Evolutionary conservation across 2,329 filamentous ascomycete species (phyloP), one percentile per base, ranked within the genome.

Genomic region (Epichloe bromicola): DNA sequence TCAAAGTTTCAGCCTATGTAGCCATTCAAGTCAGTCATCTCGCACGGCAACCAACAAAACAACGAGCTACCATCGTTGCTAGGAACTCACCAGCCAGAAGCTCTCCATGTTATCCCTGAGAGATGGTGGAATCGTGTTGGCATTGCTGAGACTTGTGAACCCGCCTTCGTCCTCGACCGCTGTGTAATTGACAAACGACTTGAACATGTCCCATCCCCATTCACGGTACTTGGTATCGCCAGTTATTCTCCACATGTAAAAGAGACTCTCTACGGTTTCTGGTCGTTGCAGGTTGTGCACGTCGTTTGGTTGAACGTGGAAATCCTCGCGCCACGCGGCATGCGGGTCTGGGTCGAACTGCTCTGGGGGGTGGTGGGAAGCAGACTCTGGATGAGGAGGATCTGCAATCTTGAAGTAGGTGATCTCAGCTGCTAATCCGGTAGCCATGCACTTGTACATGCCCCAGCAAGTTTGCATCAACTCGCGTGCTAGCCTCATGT

Each of bases 171-270:
- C 84, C 42, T 80, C 75, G 2, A 95, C 85, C 6, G 85, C 80
- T 1, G 88, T 95, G 67, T 95, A 78, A 61, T 88, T 84, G 67
- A 91, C 75, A 64, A 98, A 98, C 1, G 85, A 82, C 65, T 88
- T 83, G 71, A 98, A 98, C 83, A 98, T 97, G 59, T 95, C 85
- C 93, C 93, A 98, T 14, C 93, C 93, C 91, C 91, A 97, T 61
- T 96, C 82, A 26, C 93, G 80, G 68, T 98, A 98, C 57, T 82
- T 84, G 39, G 79, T 74, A 55, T 98, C 90, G 26, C 86, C 88
- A 1, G 93, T 98, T 66, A 98, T 95, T 55, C 93, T 84, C 86
- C 91, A 98, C 89, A 98, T 95, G 71, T 97, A 95, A 62, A 98
- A 90, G 54, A 98, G 72, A 53, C 83, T 90, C 71, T 98, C 93